Base-by-base conservation (phyloP, 441 rosid species). In the Erodium moschatum region DNA sequence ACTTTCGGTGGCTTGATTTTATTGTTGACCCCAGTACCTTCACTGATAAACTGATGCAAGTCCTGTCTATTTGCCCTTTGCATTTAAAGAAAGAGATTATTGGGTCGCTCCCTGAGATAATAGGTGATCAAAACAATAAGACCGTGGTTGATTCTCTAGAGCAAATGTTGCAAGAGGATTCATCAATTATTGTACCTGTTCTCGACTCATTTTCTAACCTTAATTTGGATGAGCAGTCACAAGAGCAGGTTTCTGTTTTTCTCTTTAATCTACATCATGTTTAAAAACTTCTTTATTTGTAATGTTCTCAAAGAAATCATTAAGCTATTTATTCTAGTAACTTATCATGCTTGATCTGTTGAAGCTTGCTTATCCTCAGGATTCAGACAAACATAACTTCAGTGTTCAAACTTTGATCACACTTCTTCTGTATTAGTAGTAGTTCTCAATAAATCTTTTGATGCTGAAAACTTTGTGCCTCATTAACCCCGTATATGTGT, bases 61-160 rank as follows among this genome's bases (percentile, higher is more conserved):
- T 91, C 69, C 76, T 91, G 19, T 85, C 87, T 6, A 81, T 91
- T 64, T 87, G 82, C 68, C 97, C 96, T 33, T 31, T 72, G 31
- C 82, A 85, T 65, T 82, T 87, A 66, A 91, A 87, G 84, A 86
- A 84, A 64, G 97, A 91, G 84, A 86, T 91, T 13, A 85, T 89
- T 60, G 97, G 97, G 56, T 91, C 97, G 0, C 81, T 91, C 79
- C 96, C 97, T 1, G 96, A 91, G 85, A 89, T 91, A 70, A 81
- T 91, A 6, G 94, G 90, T 16, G 92, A 85, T 79, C 88, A 82
- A 29, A 85, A 78, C 73, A 79, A 76, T 68, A 81, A 71, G 56
- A 67, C 72, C 64, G 85, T 91, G 64, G 77, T 91, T 65, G 86
- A 86, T 77, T 86, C 89, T 67, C 84, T 91, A 3, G 90, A 85